Percentiles rank a stretch among this genome's conserved stretches.
Evolutionary conservation across 176 grass and related monocot genomes (phyloP).

Genomic region (Oryza brachyantha): DNA sequence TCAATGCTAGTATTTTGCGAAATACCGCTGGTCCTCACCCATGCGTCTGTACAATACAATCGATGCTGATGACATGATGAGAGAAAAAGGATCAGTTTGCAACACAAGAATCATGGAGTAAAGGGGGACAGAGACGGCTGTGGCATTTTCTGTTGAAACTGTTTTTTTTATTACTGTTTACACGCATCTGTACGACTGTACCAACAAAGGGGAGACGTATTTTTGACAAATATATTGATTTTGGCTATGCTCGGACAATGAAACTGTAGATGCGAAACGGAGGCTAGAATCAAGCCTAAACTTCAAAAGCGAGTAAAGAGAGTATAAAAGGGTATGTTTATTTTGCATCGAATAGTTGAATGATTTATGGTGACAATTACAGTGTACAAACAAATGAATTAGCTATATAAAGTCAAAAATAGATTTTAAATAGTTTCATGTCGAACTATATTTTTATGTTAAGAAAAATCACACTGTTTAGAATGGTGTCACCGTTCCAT

Average conservation of each 20-base stretch:
- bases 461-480: no score
- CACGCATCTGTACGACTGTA: no score
- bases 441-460: no score
- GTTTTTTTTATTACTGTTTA: neutral
- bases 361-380: no score
- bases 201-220: no score
- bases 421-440: no score
- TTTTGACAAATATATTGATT: neutral
- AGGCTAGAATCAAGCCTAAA: neutral
- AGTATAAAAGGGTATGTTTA: no score
- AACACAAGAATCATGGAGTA: neutral
- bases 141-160: neutral
- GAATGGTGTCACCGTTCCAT: no score
- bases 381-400: no score
- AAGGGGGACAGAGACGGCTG: neutral
- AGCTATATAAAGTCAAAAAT: no score
- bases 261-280: neutral
- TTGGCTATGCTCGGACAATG: neutral
- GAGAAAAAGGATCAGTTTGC: neutral
- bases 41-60: neutral
- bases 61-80: slow-evolving; percentile 5
- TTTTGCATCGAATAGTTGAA: no score
- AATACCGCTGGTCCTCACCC: neutral
- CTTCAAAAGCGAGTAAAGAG: neutral
- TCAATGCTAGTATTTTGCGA: neutral